Percentiles rank a stretch among this genome's conserved stretches.
phyloP scores from a whole-genome alignment of 345 rosid genomes.

The Mallotus nudiflorus region DNA sequence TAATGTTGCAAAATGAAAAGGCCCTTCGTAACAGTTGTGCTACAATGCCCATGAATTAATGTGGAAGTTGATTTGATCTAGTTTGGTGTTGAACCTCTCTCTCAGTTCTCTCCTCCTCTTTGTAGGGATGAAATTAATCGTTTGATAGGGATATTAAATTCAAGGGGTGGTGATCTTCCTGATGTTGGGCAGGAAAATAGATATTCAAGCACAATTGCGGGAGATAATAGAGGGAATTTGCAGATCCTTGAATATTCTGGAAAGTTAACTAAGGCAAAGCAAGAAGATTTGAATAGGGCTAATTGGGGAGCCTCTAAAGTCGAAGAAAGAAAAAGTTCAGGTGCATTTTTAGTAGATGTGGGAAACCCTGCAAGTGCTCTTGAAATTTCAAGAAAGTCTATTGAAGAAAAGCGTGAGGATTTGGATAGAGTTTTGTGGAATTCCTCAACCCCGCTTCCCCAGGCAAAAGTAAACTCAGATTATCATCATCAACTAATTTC shows the following conservation, averaged over 20 bases:
- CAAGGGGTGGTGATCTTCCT: conserved; percentile 55
- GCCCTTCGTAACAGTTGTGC: not conserved
- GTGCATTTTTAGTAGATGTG: conserved; percentile 32
- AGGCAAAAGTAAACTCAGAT: conserved; percentile 51
- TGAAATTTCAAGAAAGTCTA: conserved; percentile 36
- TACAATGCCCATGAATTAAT: not conserved
- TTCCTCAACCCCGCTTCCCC: conserved; percentile 43
- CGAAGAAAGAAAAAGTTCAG: conserved; percentile 33
- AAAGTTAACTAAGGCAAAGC: conserved; percentile 35
- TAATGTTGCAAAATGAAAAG: too few species aligned
- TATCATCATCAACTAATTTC: not conserved
- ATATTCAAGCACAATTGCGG: conserved; percentile 22
- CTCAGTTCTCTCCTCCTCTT: conserved; percentile 22
- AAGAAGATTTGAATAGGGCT: conserved; percentile 39
- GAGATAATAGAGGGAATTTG: conserved; percentile 33
- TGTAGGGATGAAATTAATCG: conserved; percentile 71
- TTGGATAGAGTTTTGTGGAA: conserved; percentile 36
- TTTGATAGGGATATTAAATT: conserved; percentile 58
- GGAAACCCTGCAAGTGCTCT: conserved; percentile 29
- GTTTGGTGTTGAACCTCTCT: conserved; percentile 8
- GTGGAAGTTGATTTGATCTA: not conserved
- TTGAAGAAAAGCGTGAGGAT: conserved; percentile 39
- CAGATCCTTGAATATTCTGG: conserved; percentile 37
- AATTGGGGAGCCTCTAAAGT: conserved; percentile 36
- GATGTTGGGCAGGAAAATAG: conserved; percentile 23